Percentiles rank a stretch among this genome's conserved stretches.
Conservation (phyloP, 2,329 filamentous ascomycete genomes). For the Paraphaeosphaeria sporulosa region DNA sequence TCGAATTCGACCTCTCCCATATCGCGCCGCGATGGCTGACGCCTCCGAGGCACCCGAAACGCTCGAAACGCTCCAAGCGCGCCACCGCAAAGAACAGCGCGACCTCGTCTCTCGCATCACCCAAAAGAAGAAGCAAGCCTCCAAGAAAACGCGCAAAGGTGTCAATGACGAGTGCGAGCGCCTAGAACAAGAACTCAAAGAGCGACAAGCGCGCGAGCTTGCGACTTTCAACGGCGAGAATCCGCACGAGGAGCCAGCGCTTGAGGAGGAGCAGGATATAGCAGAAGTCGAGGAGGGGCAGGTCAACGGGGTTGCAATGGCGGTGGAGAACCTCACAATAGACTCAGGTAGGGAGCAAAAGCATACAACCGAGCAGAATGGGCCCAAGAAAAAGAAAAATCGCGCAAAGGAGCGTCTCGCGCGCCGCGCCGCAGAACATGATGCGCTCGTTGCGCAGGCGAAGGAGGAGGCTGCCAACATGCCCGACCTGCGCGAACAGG, state of each 20-base stretch:
- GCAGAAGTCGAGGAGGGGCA: constrained; percentile 21
- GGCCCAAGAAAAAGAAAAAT: constrained; percentile 75
- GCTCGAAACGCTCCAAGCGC: constrained; percentile 78
- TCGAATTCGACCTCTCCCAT: not conserved
- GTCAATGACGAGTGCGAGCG: constrained; percentile 69
- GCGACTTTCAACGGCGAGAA: constrained; percentile 48
- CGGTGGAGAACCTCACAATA: constrained; percentile 25
- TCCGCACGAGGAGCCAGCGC: not conserved
- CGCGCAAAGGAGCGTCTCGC: constrained; percentile 91
- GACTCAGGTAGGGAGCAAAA: constrained; percentile 11
- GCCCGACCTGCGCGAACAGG: constrained; percentile 48
- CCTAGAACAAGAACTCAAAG: constrained; percentile 63
- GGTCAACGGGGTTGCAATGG: constrained; percentile 21
- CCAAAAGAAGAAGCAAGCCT: constrained; percentile 96
- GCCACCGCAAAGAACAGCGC: constrained; percentile 86
- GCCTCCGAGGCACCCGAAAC: constrained; percentile 31
- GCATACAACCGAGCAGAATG: constrained; percentile 17
- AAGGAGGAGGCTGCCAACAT: constrained; percentile 71
- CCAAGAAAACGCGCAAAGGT: constrained; percentile 74
- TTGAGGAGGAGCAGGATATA: constrained; percentile 21
- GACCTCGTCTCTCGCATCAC: constrained; percentile 87
- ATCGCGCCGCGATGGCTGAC: constrained; percentile 15
- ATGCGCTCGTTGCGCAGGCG: constrained; percentile 72
- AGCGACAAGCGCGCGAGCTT: constrained; percentile 62
- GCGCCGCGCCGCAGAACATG: constrained; percentile 84